Percentiles rank a stretch among this genome's conserved stretches.
phyloP scores from a whole-genome alignment of 257 asterid species.

The Solanum tacnaense region DNA sequence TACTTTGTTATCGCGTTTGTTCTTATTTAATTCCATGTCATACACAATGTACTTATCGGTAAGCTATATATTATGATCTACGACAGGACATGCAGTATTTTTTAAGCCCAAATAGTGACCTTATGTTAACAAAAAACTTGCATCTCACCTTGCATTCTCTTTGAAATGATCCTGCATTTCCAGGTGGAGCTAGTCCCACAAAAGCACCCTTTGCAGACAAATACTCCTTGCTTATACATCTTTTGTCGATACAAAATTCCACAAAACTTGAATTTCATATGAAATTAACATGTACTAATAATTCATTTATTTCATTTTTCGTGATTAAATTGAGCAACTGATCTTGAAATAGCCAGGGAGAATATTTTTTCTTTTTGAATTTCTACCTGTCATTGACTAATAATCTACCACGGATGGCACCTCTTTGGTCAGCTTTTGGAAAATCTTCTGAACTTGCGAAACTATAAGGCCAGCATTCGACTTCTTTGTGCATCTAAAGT shows the following conservation, averaged over 20 bases:
- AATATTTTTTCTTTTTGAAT: not conserved
- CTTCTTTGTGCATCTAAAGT: constrained; percentile 32
- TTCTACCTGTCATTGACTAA: constrained; percentile 61
- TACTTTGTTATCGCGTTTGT: not conserved
- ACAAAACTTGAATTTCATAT: not conserved
- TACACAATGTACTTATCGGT: not conserved
- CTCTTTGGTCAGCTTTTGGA: constrained; percentile 51
- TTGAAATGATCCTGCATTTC: constrained; percentile 73
- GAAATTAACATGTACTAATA: not conserved
- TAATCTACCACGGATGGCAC: constrained; percentile 50
- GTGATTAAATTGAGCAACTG: not conserved
- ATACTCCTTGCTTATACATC: constrained; percentile 35
- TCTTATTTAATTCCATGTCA: not conserved
- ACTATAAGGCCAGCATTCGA: constrained; percentile 62
- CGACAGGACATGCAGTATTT: not conserved
- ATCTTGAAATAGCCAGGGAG: not conserved
- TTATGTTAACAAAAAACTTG: not conserved
- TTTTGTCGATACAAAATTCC: not conserved
- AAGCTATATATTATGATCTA: not conserved
- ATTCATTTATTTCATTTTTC: not conserved
- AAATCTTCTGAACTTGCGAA: constrained; percentile 77
- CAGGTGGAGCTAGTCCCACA: constrained; percentile 77
- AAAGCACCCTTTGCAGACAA: constrained; percentile 59
- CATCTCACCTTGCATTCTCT: constrained; percentile 64
- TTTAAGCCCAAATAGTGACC: not conserved